Base-by-base conservation (phyloP, 371 early-diverging fungal genomes). In the Apophysomyces ossiformis region DNA sequence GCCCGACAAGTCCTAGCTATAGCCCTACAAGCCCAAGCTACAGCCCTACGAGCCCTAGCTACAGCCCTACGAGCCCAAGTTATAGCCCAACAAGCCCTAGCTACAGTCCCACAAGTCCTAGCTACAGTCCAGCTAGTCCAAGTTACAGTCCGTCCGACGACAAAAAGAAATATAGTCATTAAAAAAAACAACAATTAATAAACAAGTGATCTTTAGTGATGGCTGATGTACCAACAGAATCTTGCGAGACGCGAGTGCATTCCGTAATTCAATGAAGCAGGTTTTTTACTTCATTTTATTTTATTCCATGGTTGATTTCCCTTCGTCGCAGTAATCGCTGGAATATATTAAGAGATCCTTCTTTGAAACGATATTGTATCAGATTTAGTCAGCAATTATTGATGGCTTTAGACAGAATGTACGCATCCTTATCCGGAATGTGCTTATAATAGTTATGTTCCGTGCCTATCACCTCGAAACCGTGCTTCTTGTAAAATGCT, bases 371-470 rank as follows among this genome's bases (percentile, higher is more conserved):
- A 50, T 50, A 21, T 21, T 32, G 21, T 11, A 21, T 9, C 9
- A 18, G 21, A 21, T 9, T 21, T 9, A 50, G 54, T 50, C 54
- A 50, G 21, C 21, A 18, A 9, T 16, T 7, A 21, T 50, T 32
- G 9, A 21, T 69, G 18, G 59, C 54, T 71, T 83, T 86, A 63
- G 78, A 78, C 57, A 96, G 81, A 62, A 89, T 76, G 72, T 86
- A 90, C 4, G 98, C 98, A 71, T 94, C 90, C 56, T 90, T 83
- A 26, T 93, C 95, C 21, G 87, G 86, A 58, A 97, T 91, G 57
- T 91, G 87, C 60, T 85, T 88, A 76, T 99, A 99, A 72, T 99
- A 99, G 65, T 91, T 88, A 65, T 87, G 82, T n/a, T 93, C 87
- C 36, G 82, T 82, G 4, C 75, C 81, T 37, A 76, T 67, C 12